These are phyloP conservation scores for Boletus smithii DNA, from an alignment of 1,284 basidiomycete genomes.

Conservation along the genomic window DNA sequence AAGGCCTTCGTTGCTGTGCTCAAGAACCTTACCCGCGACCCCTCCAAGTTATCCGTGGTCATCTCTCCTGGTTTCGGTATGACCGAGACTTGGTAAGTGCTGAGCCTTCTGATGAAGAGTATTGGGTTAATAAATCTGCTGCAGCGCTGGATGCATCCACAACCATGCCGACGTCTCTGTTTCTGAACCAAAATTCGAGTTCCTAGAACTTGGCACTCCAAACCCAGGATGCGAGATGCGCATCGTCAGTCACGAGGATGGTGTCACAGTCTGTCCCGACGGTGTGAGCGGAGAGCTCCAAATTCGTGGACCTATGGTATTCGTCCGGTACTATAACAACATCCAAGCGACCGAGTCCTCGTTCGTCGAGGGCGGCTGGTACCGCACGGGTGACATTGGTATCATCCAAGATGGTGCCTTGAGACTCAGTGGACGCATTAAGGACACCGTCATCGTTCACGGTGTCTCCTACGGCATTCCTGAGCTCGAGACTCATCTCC, in stretches of 20 bases:
- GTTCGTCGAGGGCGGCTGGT: no score
- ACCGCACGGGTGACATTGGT: no score
- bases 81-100: no score
- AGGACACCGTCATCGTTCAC: slow-evolving; percentile 41
- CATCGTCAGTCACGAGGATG: slow-evolving; percentile 29
- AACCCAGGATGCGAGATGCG: no score
- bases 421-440: slow-evolving; percentile 39
- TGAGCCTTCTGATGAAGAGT: no score
- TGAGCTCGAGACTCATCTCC: slow-evolving; percentile 39
- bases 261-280: slow-evolving; percentile 18
- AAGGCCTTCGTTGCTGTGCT: slow-evolving; percentile 35
- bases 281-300: slow-evolving; percentile 36
- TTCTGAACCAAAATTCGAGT: no score
- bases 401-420: no score
- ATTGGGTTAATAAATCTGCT: no score
- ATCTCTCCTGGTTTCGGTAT: slow-evolving; percentile 37
- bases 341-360: no score
- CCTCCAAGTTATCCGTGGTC: slow-evolving; percentile 19
- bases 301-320: slow-evolving; percentile 36
- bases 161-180: no score
- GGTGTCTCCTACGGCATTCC: slow-evolving; percentile 39
- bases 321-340: slow-evolving; percentile 38
- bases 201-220: no score
- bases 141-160: no score
- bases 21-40: slow-evolving; percentile 21